A percentile compares a stretch with the other conserved stretches of the same genome.
Evolutionary conservation across 2,329 filamentous ascomycete species (phyloP).

Genomic region (Aspergillus spinulosporus): DNA sequence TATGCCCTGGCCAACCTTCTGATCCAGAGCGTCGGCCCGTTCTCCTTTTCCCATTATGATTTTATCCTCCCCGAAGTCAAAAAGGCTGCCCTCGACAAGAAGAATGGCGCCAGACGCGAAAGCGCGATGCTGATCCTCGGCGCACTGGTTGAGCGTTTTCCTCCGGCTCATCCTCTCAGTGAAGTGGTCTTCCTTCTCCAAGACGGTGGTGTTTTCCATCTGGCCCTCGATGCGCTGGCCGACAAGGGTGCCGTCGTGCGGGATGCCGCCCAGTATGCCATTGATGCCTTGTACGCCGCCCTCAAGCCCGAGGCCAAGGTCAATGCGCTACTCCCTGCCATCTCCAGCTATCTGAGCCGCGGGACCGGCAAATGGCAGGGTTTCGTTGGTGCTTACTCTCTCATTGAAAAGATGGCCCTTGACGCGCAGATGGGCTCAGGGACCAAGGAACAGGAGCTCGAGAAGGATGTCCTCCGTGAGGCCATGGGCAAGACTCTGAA

Average conservation of each 20-base stretch:
- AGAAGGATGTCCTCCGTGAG: slow-evolving; percentile 87
- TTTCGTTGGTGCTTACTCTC: slow-evolving; percentile 77
- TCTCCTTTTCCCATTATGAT: slow-evolving; percentile 62
- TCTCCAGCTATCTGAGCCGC: slow-evolving; percentile 75
- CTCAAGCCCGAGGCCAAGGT: slow-evolving; percentile 81
- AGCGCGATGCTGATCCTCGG: slow-evolving; percentile 93
- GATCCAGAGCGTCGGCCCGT: slow-evolving; percentile 64
- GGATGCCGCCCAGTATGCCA: slow-evolving; percentile 88
- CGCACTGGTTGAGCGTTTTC: slow-evolving; percentile 88
- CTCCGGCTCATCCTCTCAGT: slow-evolving; percentile 70
- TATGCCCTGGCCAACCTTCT: slow-evolving; percentile 66
- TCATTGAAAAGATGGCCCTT: slow-evolving; percentile 91
- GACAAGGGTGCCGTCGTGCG: slow-evolving; percentile 89
- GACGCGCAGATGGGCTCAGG: slow-evolving; percentile 86
- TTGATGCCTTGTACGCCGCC: slow-evolving; percentile 81
- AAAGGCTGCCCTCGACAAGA: slow-evolving; percentile 89
- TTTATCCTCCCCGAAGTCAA: slow-evolving; percentile 61
- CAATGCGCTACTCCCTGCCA: slow-evolving; percentile 73
- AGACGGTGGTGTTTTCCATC: slow-evolving; percentile 69
- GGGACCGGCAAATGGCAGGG: slow-evolving; percentile 96
- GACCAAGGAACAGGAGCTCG: slow-evolving; percentile 77
- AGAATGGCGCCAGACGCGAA: slow-evolving; percentile 80
- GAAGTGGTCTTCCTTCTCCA: slow-evolving; percentile 82
- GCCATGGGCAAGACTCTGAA: slow-evolving; percentile 80
- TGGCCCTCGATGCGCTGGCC: slow-evolving; percentile 79